These are phyloP conservation scores for Butyriboletus loyo DNA, from an alignment of 768 basidiomycete species.

Conservation along the genomic window DNA sequence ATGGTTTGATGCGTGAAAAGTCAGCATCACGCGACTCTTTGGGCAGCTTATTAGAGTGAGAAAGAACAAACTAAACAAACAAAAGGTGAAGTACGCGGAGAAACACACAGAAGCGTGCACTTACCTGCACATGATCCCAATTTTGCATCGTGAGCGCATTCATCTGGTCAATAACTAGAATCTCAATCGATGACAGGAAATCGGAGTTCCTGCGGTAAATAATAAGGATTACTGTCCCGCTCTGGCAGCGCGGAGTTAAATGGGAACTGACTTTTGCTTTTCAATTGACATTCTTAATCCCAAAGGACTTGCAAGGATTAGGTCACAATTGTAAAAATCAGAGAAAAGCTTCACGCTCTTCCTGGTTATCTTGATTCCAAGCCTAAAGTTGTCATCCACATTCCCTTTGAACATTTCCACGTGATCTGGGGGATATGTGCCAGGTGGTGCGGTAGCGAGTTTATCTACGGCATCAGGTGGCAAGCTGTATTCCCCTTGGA, in stretches of 20 bases:
- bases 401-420: slow-evolving; percentile 96
- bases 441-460: slow-evolving; percentile 66
- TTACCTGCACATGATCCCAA: slow-evolving; percentile 95
- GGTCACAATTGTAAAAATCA: slow-evolving; percentile 87
- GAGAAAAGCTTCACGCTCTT: slow-evolving; percentile 91
- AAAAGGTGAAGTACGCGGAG: neutral
- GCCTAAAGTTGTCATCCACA: slow-evolving; percentile 89
- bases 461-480: slow-evolving; percentile 81
- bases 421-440: slow-evolving; percentile 83
- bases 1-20: slow-evolving; percentile 95
- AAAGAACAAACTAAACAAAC: slow-evolving; percentile 69
- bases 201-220: slow-evolving; percentile 65
- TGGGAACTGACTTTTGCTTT: slow-evolving; percentile 77
- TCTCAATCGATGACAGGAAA: slow-evolving; percentile 90
- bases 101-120: slow-evolving; percentile 8
- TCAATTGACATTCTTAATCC: slow-evolving; percentile 90
- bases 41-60: slow-evolving; percentile 82
- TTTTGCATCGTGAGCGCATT: slow-evolving; percentile 97
- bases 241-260: neutral
- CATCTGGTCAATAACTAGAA: slow-evolving; percentile 88
- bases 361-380: slow-evolving; percentile 89
- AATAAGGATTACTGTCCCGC: neutral
- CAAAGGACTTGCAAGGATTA: slow-evolving; percentile 91
- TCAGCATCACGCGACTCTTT: slow-evolving; percentile 92
- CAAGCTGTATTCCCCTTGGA: slow-evolving; percentile 77